Percentiles rank a stretch among this genome's conserved stretches.
phyloP scores from a whole-genome alignment of 768 basidiomycete genomes.

The Tephrocybe sp. region DNA sequence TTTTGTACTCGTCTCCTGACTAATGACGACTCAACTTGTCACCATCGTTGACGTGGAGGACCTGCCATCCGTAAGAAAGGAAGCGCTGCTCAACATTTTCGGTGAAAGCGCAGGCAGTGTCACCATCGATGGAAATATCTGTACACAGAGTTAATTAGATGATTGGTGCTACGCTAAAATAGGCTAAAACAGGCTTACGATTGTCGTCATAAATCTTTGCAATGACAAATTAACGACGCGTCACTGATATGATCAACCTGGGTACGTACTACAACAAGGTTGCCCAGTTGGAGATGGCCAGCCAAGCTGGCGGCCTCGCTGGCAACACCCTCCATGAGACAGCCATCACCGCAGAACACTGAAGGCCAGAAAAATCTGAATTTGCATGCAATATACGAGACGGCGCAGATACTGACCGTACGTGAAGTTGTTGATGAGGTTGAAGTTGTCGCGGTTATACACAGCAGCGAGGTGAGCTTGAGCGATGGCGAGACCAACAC shows the following conservation, averaged over 20 bases:
- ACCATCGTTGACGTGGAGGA: slow-evolving; percentile 80
- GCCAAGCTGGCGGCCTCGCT: slow-evolving; percentile 90
- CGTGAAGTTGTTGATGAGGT: slow-evolving; percentile 84
- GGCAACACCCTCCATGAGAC: slow-evolving; percentile 97
- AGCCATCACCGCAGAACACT: slow-evolving; percentile 95
- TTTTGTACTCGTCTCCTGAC: not conserved
- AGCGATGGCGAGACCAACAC: slow-evolving; percentile 91
- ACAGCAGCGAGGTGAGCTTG: slow-evolving; percentile 89
- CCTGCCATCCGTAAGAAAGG: slow-evolving; percentile 92
- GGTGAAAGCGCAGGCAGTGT: slow-evolving; percentile 90
- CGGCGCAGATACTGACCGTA: slow-evolving; percentile 54
- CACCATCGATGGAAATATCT: slow-evolving; percentile 97
- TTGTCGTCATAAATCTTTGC: slow-evolving; percentile 91
- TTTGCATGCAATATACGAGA: slow-evolving; percentile 2
- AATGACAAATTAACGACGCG: slow-evolving; percentile 10
- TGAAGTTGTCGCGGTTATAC: slow-evolving; percentile 85
- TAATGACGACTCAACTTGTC: slow-evolving; percentile 51
- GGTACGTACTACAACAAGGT: slow-evolving; percentile 79
- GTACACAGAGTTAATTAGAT: slow-evolving; percentile 8
- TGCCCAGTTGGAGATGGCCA: slow-evolving; percentile 91
- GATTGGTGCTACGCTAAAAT: slow-evolving; percentile 1
- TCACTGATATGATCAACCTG: not conserved
- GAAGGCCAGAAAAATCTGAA: slow-evolving; percentile 10
- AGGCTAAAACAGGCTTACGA: slow-evolving; percentile 57
- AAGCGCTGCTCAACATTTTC: slow-evolving; percentile 91